phyloP scores from a whole-genome alignment of 805 yeast genomes.

The Teunomyces atbi region DNA sequence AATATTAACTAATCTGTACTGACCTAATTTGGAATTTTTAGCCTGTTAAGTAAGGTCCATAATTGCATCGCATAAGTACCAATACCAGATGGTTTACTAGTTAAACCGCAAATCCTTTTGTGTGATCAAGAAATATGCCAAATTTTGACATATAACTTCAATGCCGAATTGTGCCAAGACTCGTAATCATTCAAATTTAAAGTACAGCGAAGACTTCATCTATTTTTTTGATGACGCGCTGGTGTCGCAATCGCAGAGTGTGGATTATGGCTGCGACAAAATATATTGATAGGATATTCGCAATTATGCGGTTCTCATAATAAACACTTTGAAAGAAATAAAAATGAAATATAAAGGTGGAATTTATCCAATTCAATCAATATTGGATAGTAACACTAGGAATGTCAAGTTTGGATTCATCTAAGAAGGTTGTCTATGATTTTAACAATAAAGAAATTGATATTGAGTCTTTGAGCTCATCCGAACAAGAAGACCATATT shows the following conservation, averaged over 20 bases:
- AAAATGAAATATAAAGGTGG: background rate
- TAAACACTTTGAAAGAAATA: no score
- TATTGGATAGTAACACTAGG: background rate
- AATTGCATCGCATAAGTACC: no score
- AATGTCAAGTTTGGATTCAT: background rate
- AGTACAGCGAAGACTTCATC: background rate
- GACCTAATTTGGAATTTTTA: no score
- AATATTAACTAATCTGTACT: no score
- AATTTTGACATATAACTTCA: background rate
- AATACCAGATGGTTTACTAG: no score
- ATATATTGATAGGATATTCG: no score
- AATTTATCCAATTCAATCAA: background rate
- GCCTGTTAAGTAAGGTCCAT: no score
- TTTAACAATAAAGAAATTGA: background rate
- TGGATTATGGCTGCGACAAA: background rate
- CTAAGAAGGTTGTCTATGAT: background rate
- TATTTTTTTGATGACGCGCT: background rate
- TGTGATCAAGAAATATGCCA: no score
- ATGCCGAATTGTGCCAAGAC: background rate
- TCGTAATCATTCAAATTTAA: background rate
- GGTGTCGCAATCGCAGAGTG: background rate
- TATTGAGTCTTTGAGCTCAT: constrained; percentile 3
- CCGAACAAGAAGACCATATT: constrained; percentile 6
- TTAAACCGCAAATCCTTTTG: no score
- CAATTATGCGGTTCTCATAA: no score